These are phyloP conservation scores for Amanita molliuscula DNA, from an alignment of 768 basidiomycete genomes.

Conservation along the genomic window DNA sequence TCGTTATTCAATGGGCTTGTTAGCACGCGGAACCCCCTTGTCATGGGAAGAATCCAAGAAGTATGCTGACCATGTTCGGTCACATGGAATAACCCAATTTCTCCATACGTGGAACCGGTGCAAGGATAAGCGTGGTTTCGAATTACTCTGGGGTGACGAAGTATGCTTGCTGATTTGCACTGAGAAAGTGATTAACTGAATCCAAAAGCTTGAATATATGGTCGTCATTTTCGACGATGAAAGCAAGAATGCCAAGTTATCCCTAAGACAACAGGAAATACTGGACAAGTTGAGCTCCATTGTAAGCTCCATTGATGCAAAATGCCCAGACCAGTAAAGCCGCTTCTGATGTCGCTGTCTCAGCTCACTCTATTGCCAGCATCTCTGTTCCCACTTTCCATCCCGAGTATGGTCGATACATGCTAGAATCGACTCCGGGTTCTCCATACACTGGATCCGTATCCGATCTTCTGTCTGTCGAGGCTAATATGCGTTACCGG, in stretches of 20 bases:
- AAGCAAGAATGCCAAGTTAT: slow-evolving; percentile 73
- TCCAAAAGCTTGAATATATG: slow-evolving; percentile 86
- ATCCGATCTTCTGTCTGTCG: slow-evolving; percentile 79
- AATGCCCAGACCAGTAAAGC: slow-evolving; percentile 49
- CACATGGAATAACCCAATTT: slow-evolving; percentile 93
- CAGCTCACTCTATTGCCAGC: slow-evolving; percentile 23
- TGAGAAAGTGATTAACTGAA: slow-evolving; percentile 4
- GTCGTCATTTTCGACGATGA: slow-evolving; percentile 78
- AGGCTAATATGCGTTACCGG: slow-evolving; percentile 94
- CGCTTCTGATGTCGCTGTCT: background rate
- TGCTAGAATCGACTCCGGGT: slow-evolving; percentile 97
- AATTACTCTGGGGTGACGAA: slow-evolving; percentile 98
- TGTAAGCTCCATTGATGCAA: slow-evolving; percentile 53
- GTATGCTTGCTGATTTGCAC: slow-evolving; percentile 29
- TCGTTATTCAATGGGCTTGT: slow-evolving; percentile 63
- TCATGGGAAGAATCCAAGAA: slow-evolving; percentile 85
- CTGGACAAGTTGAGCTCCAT: slow-evolving; percentile 65
- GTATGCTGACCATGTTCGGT: slow-evolving; percentile 80
- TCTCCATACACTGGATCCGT: slow-evolving; percentile 88
- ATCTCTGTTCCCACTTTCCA: slow-evolving; percentile 84
- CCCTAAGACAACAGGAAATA: slow-evolving; percentile 93
- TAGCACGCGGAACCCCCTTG: slow-evolving; percentile 89
- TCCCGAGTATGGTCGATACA: slow-evolving; percentile 97
- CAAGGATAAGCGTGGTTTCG: slow-evolving; percentile 86
- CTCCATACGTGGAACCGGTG: slow-evolving; percentile 86